Evolutionary conservation across 2,329 filamentous ascomycete species (phyloP).

Genomic region (Colletotrichum eleusines): DNA sequence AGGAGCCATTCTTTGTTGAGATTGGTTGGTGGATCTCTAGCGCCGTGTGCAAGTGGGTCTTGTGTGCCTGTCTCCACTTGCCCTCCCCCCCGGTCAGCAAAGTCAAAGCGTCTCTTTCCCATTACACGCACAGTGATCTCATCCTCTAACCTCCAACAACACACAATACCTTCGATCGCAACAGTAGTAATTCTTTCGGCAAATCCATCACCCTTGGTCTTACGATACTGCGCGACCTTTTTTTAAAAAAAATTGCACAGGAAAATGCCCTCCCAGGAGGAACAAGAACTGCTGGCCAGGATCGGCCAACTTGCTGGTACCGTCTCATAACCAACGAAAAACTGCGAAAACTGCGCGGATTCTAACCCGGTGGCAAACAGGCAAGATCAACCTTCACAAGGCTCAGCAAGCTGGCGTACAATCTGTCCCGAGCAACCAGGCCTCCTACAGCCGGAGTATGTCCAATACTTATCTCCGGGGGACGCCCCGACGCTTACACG

Average conservation of each 20-base stretch:
- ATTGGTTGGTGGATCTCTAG: slow-evolving; percentile 27
- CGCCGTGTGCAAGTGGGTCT: neutral
- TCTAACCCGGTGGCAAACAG: slow-evolving; percentile 55
- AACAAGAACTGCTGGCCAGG: slow-evolving; percentile 65
- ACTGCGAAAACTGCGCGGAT: slow-evolving; percentile 39
- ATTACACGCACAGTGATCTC: slow-evolving; percentile 16
- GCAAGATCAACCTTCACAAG: slow-evolving; percentile 85
- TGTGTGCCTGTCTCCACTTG: neutral
- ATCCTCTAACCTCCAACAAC: slow-evolving; percentile 3
- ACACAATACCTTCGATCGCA: slow-evolving; percentile 7
- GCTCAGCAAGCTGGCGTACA: slow-evolving; percentile 65
- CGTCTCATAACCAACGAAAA: neutral
- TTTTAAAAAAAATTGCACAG: no score
- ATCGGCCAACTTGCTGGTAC: slow-evolving; percentile 66
- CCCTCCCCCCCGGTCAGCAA: slow-evolving; percentile 2
- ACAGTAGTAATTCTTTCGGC: slow-evolving; percentile 1
- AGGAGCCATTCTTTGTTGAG: slow-evolving; percentile 4
- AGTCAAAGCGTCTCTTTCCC: slow-evolving; percentile 28
- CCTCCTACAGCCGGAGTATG: slow-evolving; percentile 52
- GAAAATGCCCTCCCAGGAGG: slow-evolving; percentile 54
- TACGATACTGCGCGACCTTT: neutral
- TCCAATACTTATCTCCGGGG: neutral
- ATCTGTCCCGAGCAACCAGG: slow-evolving; percentile 47
- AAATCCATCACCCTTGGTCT: neutral
- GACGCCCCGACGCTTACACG: slow-evolving; percentile 14